phyloP scores from a whole-genome alignment of 208 protist species.

The Sergeia podlipaevii region DNA sequence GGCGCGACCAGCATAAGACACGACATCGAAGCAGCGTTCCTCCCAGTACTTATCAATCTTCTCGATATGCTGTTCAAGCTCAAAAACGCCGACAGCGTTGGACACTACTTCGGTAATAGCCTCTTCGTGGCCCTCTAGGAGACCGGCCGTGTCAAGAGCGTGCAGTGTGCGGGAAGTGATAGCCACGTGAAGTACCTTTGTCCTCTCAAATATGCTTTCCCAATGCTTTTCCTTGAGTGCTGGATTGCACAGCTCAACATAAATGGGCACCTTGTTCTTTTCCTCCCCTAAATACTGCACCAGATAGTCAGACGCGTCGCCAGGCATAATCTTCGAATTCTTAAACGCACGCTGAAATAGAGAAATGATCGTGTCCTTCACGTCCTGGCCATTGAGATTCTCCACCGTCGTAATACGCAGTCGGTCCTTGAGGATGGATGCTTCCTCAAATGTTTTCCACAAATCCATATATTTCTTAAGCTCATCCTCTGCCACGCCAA shows the following conservation, averaged over 20 bases:
- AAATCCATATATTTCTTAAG: slow-evolving; percentile 72
- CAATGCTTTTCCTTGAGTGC: slow-evolving; percentile 86
- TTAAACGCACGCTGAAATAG: slow-evolving; percentile 61
- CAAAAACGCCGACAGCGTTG: slow-evolving; percentile 83
- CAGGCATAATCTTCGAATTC: slow-evolving; percentile 55
- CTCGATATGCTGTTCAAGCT: slow-evolving; percentile 77
- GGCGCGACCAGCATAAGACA: slow-evolving; percentile 61
- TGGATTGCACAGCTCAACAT: slow-evolving; percentile 81
- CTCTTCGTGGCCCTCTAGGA: slow-evolving; percentile 43
- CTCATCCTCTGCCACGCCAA: slow-evolving; percentile 51
- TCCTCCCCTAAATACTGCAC: slow-evolving; percentile 66
- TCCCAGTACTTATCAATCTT: slow-evolving; percentile 86
- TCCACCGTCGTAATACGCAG: slow-evolving; percentile 34
- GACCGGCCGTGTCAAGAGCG: slow-evolving; percentile 22
- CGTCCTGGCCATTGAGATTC: slow-evolving; percentile 60
- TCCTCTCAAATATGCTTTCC: slow-evolving; percentile 70
- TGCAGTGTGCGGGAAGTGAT: slow-evolving; percentile 44
- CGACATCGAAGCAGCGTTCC: slow-evolving; percentile 46
- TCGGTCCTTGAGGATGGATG: slow-evolving; percentile 45
- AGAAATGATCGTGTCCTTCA: slow-evolving; percentile 63
- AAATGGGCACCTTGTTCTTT: slow-evolving; percentile 64
- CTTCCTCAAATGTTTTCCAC: slow-evolving; percentile 60
- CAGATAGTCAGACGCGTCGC: slow-evolving; percentile 55
- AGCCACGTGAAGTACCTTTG: slow-evolving; percentile 28
- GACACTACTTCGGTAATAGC: slow-evolving; percentile 80